phyloP scores from a whole-genome alignment of 371 early-diverging fungal species.

The Lichtheimia hyalospora region DNA sequence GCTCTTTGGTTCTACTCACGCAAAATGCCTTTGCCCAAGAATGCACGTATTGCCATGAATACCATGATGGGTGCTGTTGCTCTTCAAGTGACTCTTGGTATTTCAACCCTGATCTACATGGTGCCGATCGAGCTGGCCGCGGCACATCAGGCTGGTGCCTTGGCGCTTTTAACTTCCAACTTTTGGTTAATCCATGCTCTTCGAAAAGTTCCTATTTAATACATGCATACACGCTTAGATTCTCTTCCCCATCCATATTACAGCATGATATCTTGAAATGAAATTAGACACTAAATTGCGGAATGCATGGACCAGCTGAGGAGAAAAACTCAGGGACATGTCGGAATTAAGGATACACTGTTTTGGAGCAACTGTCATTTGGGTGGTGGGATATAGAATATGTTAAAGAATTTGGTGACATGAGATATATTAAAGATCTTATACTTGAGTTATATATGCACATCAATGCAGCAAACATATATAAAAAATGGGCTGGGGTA shows the following conservation, averaged over 20 bases:
- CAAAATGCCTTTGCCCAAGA: constrained; percentile 69
- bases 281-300: too few species aligned
- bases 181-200: constrained; percentile 83
- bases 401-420: too few species aligned
- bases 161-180: constrained; percentile 82
- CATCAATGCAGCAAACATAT: too few species aligned
- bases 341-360: too few species aligned
- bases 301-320: too few species aligned
- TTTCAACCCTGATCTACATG: constrained; percentile 87
- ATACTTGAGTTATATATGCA: too few species aligned
- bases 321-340: too few species aligned
- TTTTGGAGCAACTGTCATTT: too few species aligned
- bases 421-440: too few species aligned
- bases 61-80: constrained; percentile 73
- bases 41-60: constrained; percentile 68
- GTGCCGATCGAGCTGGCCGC: constrained; percentile 94
- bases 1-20: constrained; percentile 77
- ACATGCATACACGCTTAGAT: not conserved
- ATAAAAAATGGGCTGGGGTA: too few species aligned
- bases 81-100: constrained; percentile 86
- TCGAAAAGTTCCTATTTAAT: constrained; percentile 55
- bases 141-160: constrained; percentile 93
- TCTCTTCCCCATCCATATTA: not conserved
- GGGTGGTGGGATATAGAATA: too few species aligned
- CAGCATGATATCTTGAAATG: too few species aligned